Evolutionary conservation across 2,329 filamentous ascomycete genomes (phyloP).

Genomic region (Fusarium sp.): DNA sequence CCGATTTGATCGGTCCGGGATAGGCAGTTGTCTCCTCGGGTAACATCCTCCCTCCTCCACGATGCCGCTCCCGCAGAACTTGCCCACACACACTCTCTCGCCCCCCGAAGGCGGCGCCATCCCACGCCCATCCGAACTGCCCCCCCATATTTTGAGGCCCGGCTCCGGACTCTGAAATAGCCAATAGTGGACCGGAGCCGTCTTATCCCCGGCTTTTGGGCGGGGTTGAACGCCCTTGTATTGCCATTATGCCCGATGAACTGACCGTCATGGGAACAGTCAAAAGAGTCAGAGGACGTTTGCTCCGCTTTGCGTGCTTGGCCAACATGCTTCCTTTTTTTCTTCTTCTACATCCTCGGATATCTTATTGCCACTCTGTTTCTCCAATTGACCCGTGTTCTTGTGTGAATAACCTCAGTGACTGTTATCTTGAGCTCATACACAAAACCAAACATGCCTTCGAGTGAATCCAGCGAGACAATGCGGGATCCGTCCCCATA

Average conservation of each 20-base stretch:
- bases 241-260: background rate
- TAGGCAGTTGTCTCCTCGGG: conserved; percentile 9
- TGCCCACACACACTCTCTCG: conserved; percentile 1
- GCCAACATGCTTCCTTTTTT: conserved; percentile 2
- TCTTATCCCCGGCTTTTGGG: conserved; percentile 29
- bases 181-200: conserved; percentile 28
- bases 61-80: conserved; percentile 17
- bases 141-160: conserved; percentile 40
- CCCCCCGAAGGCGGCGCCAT: conserved; percentile 31
- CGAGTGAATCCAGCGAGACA: conserved; percentile 45
- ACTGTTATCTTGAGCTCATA: background rate
- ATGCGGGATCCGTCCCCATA: conserved; percentile 43
- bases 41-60: conserved; percentile 20
- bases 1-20: conserved; percentile 25
- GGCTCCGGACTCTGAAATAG: conserved; percentile 35
- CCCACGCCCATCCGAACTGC: conserved; percentile 23
- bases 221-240: conserved; percentile 31
- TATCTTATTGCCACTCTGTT: background rate
- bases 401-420: conserved; percentile 33
- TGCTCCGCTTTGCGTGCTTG: conserved; percentile 24
- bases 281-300: conserved; percentile 18
- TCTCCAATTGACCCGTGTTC: conserved; percentile 14
- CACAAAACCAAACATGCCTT: conserved; percentile 35
- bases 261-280: conserved; percentile 32
- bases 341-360: background rate